phyloP scores from a whole-genome alignment of 306 rosid genomes.

The apple (Malus domestica) region DNA sequence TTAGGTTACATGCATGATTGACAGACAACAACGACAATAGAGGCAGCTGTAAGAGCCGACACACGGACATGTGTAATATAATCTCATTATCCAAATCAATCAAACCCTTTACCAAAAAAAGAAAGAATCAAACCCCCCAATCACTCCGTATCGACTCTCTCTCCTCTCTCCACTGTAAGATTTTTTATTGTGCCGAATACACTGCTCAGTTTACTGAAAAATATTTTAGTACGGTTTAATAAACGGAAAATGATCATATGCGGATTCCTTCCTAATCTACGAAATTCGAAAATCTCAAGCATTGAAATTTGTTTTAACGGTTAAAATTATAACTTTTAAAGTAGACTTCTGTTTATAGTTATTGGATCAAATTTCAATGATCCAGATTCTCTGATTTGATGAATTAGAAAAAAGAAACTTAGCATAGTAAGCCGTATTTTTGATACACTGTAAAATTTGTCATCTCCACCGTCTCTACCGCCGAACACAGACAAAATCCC shows the following conservation, averaged over 20 bases:
- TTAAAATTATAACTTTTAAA: too few species aligned
- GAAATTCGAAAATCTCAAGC: fast-evolving
- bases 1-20: neutral
- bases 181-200: too few species aligned
- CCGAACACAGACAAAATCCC: neutral
- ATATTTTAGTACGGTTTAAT: too few species aligned
- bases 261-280: fast-evolving
- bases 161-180: neutral
- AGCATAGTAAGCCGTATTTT: too few species aligned
- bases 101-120: neutral
- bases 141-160: neutral
- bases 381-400: fast-evolving
- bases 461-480: neutral
- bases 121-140: neutral
- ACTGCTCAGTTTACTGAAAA: too few species aligned
- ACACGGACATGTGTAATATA: neutral
- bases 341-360: fast-evolving
- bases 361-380: fast-evolving
- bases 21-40: neutral
- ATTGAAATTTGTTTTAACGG: fast-evolving
- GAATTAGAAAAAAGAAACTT: fast-evolving
- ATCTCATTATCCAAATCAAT: neutral
- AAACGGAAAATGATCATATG: fast-evolving
- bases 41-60: neutral
- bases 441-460: too few species aligned